Evolutionary conservation across 148 eudicot genomes (phyloP), one percentile per base, ranked within the genome.

Genomic region (Arctostaphylos glauca): DNA sequence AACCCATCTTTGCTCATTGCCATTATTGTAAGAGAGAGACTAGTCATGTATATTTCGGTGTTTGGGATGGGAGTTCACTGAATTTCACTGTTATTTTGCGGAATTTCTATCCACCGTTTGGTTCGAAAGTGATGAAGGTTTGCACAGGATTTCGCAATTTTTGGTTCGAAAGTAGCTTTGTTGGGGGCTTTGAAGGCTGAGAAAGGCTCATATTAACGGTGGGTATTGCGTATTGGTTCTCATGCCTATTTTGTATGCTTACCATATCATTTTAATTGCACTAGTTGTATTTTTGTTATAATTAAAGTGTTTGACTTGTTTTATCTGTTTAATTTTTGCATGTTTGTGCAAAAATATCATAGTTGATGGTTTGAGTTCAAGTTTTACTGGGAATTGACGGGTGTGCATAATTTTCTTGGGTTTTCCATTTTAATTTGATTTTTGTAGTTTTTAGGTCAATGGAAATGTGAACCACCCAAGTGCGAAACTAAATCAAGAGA

Each of bases 151-250:
- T 78, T 70, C 75, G 84, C 73, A 25, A 56, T 53, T 67, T 21
- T 74, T 81, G 83, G 84, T 84, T 74, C 78, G 60, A 70, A 74
- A 66, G 71, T 66, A 25, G 71, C 43, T 66, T 66, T 66, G 5
- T 4, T 10, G 68, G 83, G 83, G 77, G 77, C 79, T 84, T 86
- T 86, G 64, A 58, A 86, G 86, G 67, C 41, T 53, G 78, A 84
- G 70, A 85, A 67, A 71, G 83, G 80, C 79, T 79, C 84, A 74
- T 86, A 76, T 74, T 68, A 76, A 86, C 86, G 88, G 88, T 79
- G 80, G 49, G 81, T 80, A 9, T 81, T 79, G 80, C 43, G 81
- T 80, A 9, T 81, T 76, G 38, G 19, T 54, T 66, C 7, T 46
- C 10, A 76, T 81, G 53, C 76, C 47, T 80, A 12, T 55, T 79